phyloP scores from a whole-genome alignment of 805 yeast genomes.

The Cyberlindnera japonica region DNA sequence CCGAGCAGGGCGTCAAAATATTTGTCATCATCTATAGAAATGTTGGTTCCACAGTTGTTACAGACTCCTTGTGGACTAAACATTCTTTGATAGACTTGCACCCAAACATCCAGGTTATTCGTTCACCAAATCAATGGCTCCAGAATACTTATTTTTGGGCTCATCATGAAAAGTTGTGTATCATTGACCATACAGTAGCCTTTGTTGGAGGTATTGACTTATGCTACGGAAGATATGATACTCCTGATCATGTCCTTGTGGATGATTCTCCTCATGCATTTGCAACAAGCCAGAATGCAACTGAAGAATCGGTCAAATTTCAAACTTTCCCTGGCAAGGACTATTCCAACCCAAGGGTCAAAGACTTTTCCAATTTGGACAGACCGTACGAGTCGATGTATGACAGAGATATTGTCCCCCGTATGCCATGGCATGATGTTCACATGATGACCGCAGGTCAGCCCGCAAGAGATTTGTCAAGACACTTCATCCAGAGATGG shows the following conservation, averaged over 20 bases:
- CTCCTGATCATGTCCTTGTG: conserved; percentile 86
- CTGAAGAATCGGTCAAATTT: conserved; percentile 40
- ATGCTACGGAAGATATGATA: conserved; percentile 94
- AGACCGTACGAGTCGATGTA: conserved; percentile 91
- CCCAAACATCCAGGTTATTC: conserved; percentile 79
- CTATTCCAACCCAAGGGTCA: conserved; percentile 91
- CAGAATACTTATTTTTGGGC: conserved; percentile 98
- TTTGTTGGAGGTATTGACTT: conserved; percentile 95
- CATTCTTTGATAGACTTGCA: conserved; percentile 85
- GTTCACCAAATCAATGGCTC: conserved; percentile 93
- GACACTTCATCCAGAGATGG: conserved; percentile 98
- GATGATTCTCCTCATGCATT: conserved; percentile 58
- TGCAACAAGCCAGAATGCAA: conserved; percentile 28
- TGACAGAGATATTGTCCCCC: conserved; percentile 72
- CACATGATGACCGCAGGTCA: conserved; percentile 96
- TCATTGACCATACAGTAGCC: conserved; percentile 83
- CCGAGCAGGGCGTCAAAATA: conserved; percentile 91
- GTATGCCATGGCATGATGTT: conserved; percentile 99
- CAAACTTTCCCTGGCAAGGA: conserved; percentile 94
- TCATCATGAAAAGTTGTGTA: conserved; percentile 90
- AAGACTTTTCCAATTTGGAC: conserved; percentile 77
- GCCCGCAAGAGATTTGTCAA: conserved; percentile 84
- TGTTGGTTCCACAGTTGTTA: conserved; percentile 88
- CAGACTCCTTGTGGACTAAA: conserved; percentile 91
- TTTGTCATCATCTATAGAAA: conserved; percentile 90